These are phyloP conservation scores for Arthrobotrys megalospora DNA, from an alignment of 2,329 filamentous ascomycete genomes.

Conservation along the genomic window DNA sequence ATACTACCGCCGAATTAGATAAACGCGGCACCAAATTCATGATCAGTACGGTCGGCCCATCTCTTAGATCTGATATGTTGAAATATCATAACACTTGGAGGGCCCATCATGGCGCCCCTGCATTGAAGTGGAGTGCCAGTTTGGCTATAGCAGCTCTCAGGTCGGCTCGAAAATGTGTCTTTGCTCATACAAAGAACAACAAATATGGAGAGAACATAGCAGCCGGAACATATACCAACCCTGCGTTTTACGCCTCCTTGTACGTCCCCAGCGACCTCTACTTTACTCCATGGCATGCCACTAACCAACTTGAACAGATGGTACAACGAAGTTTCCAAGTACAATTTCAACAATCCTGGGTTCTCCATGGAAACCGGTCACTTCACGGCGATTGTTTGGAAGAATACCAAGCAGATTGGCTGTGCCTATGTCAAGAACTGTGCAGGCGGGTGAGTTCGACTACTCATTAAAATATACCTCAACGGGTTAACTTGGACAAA, in stretches of 20 bases:
- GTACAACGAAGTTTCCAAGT: constrained; percentile 70
- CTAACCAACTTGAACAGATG: constrained; percentile 14
- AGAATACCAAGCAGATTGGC: constrained; percentile 74
- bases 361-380: constrained; percentile 77
- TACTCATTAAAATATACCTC: not conserved
- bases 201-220: constrained; percentile 55
- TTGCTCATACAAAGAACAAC: constrained; percentile 45
- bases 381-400: constrained; percentile 83
- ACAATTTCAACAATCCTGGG: constrained; percentile 73
- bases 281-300: no score
- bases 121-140: constrained; percentile 30
- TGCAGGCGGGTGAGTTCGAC: constrained; percentile 35
- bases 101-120: constrained; percentile 30
- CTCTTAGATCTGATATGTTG: constrained; percentile 33
- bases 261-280: not conserved
- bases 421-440: constrained; percentile 69
- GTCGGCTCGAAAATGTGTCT: constrained; percentile 41
- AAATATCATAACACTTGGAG: constrained; percentile 48
- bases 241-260: constrained; percentile 38
- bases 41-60: not conserved
- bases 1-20: not conserved
- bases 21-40: constrained; percentile 5
- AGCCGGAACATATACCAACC: constrained; percentile 46
- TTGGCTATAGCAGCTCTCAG: constrained; percentile 30
- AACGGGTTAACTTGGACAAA: not conserved